These are phyloP conservation scores for Yamadazyma oceani DNA, from an alignment of 1,139 yeast species.

Conservation along the genomic window DNA sequence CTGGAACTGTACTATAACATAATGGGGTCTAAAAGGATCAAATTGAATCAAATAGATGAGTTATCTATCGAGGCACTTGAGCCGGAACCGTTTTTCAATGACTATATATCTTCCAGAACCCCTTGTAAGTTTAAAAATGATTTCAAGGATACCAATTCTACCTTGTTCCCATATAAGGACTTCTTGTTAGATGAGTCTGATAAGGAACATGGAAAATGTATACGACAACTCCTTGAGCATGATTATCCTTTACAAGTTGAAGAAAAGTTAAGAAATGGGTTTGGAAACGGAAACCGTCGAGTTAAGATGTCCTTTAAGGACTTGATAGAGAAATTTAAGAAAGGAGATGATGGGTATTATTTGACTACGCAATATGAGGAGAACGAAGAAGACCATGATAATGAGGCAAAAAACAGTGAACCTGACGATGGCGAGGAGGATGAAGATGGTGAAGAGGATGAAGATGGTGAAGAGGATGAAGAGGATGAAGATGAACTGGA, in stretches of 20 bases:
- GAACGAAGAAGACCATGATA: constrained; percentile 18
- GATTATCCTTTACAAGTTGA: constrained; percentile 52
- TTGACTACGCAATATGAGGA: constrained; percentile 68
- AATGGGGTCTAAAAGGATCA: not conserved
- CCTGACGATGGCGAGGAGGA: constrained; percentile 19
- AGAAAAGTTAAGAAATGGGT: constrained; percentile 55
- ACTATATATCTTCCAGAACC: constrained; percentile 31
- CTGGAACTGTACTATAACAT: too few relatives aligned
- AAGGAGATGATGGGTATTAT: constrained; percentile 46
- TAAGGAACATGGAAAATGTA: not conserved
- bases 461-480: constrained; percentile 5
- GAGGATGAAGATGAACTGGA: constrained; percentile 15
- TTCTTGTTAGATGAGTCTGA: not conserved
- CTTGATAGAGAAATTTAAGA: constrained; percentile 38
- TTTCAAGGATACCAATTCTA: constrained; percentile 25
- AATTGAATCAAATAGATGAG: constrained; percentile 6
- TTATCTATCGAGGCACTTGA: constrained; percentile 1
- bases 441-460: constrained; percentile 14
- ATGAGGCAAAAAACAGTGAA: constrained; percentile 22
- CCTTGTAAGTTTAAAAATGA: constrained; percentile 37
- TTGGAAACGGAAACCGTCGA: constrained; percentile 61
- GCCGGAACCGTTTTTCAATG: constrained; percentile 22
- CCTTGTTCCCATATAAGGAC: constrained; percentile 13
- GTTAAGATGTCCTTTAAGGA: constrained; percentile 48
- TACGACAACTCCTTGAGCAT: constrained; percentile 16